Base-by-base conservation (phyloP, 371 early-diverging fungal species). In the Nematocida sp. region DNA sequence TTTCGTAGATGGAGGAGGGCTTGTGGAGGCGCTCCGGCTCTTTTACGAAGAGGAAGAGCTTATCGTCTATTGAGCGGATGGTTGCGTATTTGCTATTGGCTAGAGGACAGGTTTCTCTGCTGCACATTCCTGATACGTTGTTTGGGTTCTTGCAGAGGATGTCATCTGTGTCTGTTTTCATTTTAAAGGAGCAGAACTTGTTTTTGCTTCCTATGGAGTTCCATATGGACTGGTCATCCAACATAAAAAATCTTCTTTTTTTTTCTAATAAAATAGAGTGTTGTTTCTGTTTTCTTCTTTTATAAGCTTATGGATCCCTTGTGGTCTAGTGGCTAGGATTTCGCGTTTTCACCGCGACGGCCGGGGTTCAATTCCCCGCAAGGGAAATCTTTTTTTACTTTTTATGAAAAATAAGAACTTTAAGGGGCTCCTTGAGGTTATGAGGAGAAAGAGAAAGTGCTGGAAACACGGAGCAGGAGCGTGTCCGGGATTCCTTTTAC, bases 21-120 rank as follows among this genome's bases (percentile, higher is more conserved):
- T 88, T 89, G 84, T 95, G 92, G 1, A 93, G 91, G 66, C 96
- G 86, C 86, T 98, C 97, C 42, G 95, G 90, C 18, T 94, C 93
- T 84, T 98, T 98, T 83, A 94, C 87, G 53, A 71, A 78, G 20
- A 83, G 64, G 64, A 57, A 80, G 13, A 83, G 66, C 35, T 77
- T 84, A 82, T 92, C 93, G 35, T 91, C 85, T 45, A 86, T 84
- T 80, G 94, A 95, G 79, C 94, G 89, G 40, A 98, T 88, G 1
- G 99, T 98, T 23, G 99, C 99, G 84, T 98, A 98, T 79, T 90
- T 88, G 60, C 89, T 88, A 86, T 97, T 98, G 59, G 99, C 94
- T 76, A 98, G 86, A 16, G 99, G 99, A 83, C 99, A 98, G 9
- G 92, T 90, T 79, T 89, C 90, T 42, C 92, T 87, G 84, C 90